Conservation (phyloP, 345 rosid species). For the Brassica carinata region DNA sequence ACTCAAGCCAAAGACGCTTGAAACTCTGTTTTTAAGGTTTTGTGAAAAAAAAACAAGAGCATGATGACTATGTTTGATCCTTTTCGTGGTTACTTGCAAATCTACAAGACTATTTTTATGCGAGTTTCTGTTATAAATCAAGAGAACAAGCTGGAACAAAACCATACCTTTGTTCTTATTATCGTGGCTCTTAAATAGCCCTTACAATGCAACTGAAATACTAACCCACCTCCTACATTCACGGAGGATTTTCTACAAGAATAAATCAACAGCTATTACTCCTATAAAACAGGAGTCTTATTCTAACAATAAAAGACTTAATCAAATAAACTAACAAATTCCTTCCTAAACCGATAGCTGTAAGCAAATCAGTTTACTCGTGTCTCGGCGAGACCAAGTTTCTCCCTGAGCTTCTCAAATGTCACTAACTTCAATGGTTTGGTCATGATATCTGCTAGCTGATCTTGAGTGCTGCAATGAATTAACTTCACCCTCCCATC, state of each 20-base stretch:
- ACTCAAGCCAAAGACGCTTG: slow-evolving; percentile 35
- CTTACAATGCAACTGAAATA: no score
- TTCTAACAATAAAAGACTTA: no score
- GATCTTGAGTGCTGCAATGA: background rate
- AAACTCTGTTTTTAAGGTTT: background rate
- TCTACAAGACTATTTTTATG: background rate
- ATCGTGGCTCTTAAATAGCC: no score
- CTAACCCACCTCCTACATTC: no score
- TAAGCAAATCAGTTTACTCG: background rate
- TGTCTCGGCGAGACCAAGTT: background rate
- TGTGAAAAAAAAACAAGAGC: slow-evolving; percentile 5
- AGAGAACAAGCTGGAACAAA: no score
- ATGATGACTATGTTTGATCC: slow-evolving; percentile 20
- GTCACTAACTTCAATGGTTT: background rate
- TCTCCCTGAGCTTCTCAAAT: background rate
- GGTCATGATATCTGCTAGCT: background rate
- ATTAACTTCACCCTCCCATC: background rate
- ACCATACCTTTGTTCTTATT: no score
- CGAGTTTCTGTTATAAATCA: background rate
- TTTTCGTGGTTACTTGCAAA: background rate
- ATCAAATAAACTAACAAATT: no score
- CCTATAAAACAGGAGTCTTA: no score
- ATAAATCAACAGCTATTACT: no score
- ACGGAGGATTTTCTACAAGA: no score
- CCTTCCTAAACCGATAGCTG: background rate